Percentiles rank a stretch among this genome's conserved stretches.
phyloP scores from a whole-genome alignment of 345 rosid genomes.

The Pistacia integerrima region DNA sequence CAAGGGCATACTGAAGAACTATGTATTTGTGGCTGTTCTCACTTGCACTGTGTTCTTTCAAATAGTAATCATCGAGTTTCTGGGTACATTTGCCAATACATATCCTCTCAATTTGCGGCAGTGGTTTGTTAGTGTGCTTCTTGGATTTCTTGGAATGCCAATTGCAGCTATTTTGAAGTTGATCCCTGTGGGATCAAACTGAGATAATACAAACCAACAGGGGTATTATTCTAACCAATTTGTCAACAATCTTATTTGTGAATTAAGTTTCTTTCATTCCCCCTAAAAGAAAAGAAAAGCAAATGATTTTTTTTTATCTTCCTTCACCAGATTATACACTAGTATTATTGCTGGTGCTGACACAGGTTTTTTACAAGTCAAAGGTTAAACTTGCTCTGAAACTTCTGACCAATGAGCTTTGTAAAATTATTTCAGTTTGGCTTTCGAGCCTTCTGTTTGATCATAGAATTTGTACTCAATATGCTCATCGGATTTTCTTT shows the following conservation, averaged over 20 bases:
- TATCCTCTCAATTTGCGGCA: slow-evolving; percentile 65
- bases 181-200: slow-evolving; percentile 61
- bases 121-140: slow-evolving; percentile 69
- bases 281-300: no score
- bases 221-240: background rate
- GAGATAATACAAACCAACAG: slow-evolving; percentile 8
- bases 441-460: slow-evolving; percentile 3
- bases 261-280: no score
- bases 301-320: background rate
- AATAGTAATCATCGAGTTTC: slow-evolving; percentile 61
- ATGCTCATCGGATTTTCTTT: background rate
- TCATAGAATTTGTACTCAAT: background rate
- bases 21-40: slow-evolving; percentile 61
- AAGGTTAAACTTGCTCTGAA: slow-evolving; percentile 11
- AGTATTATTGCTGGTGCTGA: slow-evolving; percentile 6
- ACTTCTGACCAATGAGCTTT: slow-evolving; percentile 16
- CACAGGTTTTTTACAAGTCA: background rate
- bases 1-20: slow-evolving; percentile 64
- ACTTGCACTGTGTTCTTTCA: slow-evolving; percentile 64
- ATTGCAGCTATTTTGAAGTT: slow-evolving; percentile 79
- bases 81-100: slow-evolving; percentile 76
- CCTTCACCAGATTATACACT: background rate
- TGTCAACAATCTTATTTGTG: no score
- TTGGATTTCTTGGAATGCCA: slow-evolving; percentile 98
- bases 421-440: slow-evolving; percentile 7